phyloP scores from a whole-genome alignment of 805 yeast species.

The Myxozyma melibiosi region DNA sequence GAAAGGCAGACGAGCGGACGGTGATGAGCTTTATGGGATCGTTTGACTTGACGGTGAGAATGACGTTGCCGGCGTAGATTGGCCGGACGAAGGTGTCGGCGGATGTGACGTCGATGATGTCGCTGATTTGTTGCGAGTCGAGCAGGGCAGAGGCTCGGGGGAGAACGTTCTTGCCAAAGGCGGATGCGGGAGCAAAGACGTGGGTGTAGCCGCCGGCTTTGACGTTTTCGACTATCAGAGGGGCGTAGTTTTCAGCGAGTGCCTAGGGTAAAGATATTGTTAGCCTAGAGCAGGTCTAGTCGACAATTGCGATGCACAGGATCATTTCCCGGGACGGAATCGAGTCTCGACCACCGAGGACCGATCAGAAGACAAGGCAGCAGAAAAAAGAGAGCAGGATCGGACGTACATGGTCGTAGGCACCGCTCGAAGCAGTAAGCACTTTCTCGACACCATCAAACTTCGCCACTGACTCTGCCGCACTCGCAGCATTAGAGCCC shows the following conservation, averaged over 20 bases:
- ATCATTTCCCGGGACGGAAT: too few relatives aligned
- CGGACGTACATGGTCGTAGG: slow-evolving; percentile 56
- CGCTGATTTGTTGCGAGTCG: slow-evolving; percentile 87
- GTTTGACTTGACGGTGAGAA: slow-evolving; percentile 72
- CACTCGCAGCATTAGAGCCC: slow-evolving; percentile 60
- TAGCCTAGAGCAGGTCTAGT: too few relatives aligned
- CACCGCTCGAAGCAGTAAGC: slow-evolving; percentile 57
- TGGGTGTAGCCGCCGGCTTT: slow-evolving; percentile 57
- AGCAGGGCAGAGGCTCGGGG: slow-evolving; percentile 86
- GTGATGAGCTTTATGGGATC: slow-evolving; percentile 71
- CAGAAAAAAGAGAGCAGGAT: not conserved
- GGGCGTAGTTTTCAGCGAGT: slow-evolving; percentile 79
- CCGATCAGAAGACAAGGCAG: not conserved
- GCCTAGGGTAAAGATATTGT: slow-evolving; percentile 36
- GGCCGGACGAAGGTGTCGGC: slow-evolving; percentile 84
- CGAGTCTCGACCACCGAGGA: too few relatives aligned
- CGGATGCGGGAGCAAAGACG: slow-evolving; percentile 78
- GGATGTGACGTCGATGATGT: slow-evolving; percentile 67
- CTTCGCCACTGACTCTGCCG: slow-evolving; percentile 56
- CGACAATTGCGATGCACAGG: too few relatives aligned
- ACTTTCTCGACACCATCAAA: slow-evolving; percentile 58
- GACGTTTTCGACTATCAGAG: slow-evolving; percentile 57
- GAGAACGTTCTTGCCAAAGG: slow-evolving; percentile 81
- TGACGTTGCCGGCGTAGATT: slow-evolving; percentile 93
- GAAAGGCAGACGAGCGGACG: slow-evolving; percentile 83